Conservation (phyloP, 768 basidiomycete genomes). For the Mycena metata region DNA sequence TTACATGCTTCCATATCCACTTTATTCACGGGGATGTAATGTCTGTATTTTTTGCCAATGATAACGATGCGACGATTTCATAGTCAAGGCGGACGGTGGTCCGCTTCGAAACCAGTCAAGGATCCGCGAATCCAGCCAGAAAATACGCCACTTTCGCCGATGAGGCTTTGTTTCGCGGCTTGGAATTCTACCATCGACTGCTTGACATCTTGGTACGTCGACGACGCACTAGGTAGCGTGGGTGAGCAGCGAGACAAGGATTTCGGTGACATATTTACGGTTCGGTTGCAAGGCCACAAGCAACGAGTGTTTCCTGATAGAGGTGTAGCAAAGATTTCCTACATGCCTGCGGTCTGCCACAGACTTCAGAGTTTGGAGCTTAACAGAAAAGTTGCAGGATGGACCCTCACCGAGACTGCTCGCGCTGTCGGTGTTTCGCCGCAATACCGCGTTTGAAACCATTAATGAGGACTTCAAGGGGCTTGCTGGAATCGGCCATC, state of each 20-base stretch:
- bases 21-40: conserved; percentile 2
- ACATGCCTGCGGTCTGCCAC: conserved; percentile 63
- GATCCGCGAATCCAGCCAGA: conserved; percentile 66
- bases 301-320: conserved; percentile 46
- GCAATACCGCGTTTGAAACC: conserved; percentile 85
- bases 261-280: conserved; percentile 34
- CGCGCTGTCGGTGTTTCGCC: conserved; percentile 74
- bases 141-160: conserved; percentile 63
- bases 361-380: not conserved
- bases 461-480: conserved; percentile 79
- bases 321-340: conserved; percentile 68
- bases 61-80: not conserved
- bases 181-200: conserved; percentile 60
- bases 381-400: not conserved
- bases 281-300: conserved; percentile 33
- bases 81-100: not conserved
- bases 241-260: conserved; percentile 4
- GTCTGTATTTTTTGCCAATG: conserved; percentile 18
- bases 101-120: conserved; percentile 3
- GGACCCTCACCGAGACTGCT: conserved; percentile 69
- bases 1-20: not conserved
- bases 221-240: conserved; percentile 36
- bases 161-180: conserved; percentile 61
- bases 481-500: conserved; percentile 63
- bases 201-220: conserved; percentile 65